phyloP scores from a whole-genome alignment of 2,329 filamentous ascomycete species.

The Colletotrichum gloeosporioides region DNA sequence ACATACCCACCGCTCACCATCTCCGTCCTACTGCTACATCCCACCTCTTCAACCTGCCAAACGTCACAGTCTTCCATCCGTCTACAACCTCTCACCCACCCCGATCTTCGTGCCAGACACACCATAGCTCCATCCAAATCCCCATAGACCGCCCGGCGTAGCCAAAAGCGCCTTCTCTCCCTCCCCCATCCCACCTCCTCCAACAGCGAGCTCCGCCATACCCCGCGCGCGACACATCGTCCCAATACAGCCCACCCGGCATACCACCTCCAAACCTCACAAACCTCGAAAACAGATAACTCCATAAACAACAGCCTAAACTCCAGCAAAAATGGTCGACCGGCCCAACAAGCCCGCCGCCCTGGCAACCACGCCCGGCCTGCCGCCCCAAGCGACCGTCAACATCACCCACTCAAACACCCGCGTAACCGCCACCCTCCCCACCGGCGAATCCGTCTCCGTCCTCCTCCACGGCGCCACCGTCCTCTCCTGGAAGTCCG shows the following conservation, averaged over 20 bases:
- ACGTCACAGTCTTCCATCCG: neutral
- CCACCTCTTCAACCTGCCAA: neutral
- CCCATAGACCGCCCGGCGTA: neutral
- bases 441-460: constrained; percentile 85
- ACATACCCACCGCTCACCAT: neutral
- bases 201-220: neutral
- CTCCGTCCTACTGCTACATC: neutral
- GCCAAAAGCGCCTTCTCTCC: neutral
- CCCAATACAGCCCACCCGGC: neutral
- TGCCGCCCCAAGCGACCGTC: constrained; percentile 78
- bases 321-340: constrained; percentile 67
- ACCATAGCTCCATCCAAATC: neutral
- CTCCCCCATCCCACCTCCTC: neutral
- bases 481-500: constrained; percentile 90
- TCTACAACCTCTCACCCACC: neutral
- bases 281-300: neutral
- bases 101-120: neutral
- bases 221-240: neutral
- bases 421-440: constrained; percentile 79
- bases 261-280: neutral
- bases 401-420: constrained; percentile 74
- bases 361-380: constrained; percentile 74
- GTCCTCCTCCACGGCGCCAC: constrained; percentile 92
- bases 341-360: constrained; percentile 83
- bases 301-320: neutral